phyloP scores from a whole-genome alignment of 768 basidiomycete genomes.

The Tulasnella calospora region DNA sequence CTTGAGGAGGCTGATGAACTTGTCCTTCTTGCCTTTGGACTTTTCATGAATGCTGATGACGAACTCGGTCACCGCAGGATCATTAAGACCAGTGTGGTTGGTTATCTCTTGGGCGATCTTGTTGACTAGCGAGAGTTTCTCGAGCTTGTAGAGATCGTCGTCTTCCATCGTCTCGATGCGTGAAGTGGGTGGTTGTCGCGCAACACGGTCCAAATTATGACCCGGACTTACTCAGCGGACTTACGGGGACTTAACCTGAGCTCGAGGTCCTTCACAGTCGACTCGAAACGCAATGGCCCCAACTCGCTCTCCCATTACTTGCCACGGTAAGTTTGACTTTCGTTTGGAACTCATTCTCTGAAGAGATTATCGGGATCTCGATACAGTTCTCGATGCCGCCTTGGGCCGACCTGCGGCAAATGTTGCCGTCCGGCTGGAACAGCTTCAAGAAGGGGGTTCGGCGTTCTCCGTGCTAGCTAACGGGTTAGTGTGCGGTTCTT shows the following conservation, averaged over 20 bases:
- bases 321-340: constrained; percentile 56
- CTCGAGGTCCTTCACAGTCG: neutral
- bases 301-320: constrained; percentile 79
- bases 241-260: neutral
- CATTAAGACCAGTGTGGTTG: constrained; percentile 73
- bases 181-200: constrained; percentile 19
- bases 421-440: constrained; percentile 60
- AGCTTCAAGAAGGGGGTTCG: constrained; percentile 40
- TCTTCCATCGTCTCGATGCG: constrained; percentile 7
- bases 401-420: constrained; percentile 74
- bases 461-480: constrained; percentile 51
- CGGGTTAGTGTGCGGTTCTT: constrained; percentile 46
- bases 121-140: constrained; percentile 83
- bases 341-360: neutral
- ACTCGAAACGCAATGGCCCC: constrained; percentile 6
- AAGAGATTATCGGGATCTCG: neutral
- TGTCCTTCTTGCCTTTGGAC: constrained; percentile 60
- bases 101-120: constrained; percentile 90
- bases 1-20: constrained; percentile 76
- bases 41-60: constrained; percentile 84
- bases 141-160: constrained; percentile 82
- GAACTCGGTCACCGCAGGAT: constrained; percentile 94
- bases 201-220: constrained; percentile 19
- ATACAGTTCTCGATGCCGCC: constrained; percentile 77
- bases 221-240: neutral